Percentiles rank a stretch among this genome's conserved stretches.
These are phyloP conservation scores for Adansonia grandidieri DNA, from an alignment of 441 rosid species.

Conservation along the genomic window DNA sequence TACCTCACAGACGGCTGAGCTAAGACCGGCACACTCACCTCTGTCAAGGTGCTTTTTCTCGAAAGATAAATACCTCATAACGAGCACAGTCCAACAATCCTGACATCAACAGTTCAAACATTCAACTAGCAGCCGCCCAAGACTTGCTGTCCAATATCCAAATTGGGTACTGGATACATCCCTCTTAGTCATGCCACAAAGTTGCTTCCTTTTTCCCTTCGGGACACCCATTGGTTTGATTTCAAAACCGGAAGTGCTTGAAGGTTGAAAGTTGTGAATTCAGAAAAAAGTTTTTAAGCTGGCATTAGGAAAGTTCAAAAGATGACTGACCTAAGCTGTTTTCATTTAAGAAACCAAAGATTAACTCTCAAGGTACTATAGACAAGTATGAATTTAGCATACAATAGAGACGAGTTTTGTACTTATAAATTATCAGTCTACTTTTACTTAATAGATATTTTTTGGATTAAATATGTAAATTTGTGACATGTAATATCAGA, in stretches of 20 bases:
- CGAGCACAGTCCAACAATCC: too few species aligned
- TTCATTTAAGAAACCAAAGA: background rate
- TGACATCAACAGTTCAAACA: background rate
- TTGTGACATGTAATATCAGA: too few species aligned
- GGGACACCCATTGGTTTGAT: background rate
- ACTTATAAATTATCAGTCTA: too few species aligned
- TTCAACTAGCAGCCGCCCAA: background rate
- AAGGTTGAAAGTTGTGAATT: background rate
- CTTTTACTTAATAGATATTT: too few species aligned
- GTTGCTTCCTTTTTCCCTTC: too few species aligned
- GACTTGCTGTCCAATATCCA: background rate
- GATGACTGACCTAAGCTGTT: slow-evolving; percentile 15
- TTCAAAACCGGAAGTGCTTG: background rate
- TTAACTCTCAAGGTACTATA: background rate
- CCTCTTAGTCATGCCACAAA: background rate
- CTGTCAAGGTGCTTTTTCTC: too few species aligned
- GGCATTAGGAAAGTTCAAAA: background rate
- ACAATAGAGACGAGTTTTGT: too few species aligned
- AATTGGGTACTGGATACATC: background rate
- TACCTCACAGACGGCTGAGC: too few species aligned
- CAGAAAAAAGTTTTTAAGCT: background rate
- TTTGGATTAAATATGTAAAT: too few species aligned
- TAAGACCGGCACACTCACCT: too few species aligned
- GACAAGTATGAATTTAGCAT: too few species aligned
- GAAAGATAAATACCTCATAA: too few species aligned